phyloP scores from a whole-genome alignment of 169 alveolate genomes.

The Plasmodium blacklocki region DNA sequence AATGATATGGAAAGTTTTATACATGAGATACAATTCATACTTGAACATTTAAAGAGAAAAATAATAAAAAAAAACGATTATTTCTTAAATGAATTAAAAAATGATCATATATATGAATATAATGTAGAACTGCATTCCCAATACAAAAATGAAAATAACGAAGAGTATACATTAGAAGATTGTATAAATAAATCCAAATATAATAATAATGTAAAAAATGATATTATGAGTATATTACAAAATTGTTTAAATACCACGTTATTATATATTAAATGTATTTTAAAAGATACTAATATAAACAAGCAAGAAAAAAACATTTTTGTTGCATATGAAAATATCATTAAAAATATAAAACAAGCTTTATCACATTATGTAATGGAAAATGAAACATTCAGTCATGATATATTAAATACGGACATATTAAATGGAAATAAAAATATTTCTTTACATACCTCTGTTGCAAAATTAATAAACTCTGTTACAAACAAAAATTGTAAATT shows the following conservation, averaged over 20 bases:
- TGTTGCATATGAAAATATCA: conserved; percentile 31
- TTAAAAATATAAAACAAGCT: conserved; percentile 60
- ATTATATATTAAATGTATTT: conserved; percentile 47
- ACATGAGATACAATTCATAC: conserved; percentile 51
- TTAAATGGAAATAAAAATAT: background rate
- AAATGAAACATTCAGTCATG: background rate
- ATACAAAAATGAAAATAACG: conserved; percentile 12
- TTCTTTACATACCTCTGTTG: background rate
- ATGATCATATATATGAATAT: conserved; percentile 12
- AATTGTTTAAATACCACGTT: conserved; percentile 63
- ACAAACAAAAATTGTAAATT: conserved; percentile 11
- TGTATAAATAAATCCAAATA: background rate
- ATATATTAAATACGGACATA: background rate
- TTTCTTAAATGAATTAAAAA: conserved; percentile 30
- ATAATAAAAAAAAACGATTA: conserved; percentile 53
- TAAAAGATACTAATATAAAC: conserved; percentile 27
- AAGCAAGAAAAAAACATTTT: conserved; percentile 50
- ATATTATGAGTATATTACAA: conserved; percentile 54
- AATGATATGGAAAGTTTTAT: conserved; percentile 49
- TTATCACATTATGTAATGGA: conserved; percentile 14
- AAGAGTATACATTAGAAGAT: background rate
- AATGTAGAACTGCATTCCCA: background rate
- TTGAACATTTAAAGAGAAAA: conserved; percentile 46
- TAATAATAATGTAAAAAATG: conserved; percentile 18
- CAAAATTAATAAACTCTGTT: background rate